Evolutionary conservation across 371 early-diverging fungal species (phyloP), one percentile per base, ranked within the genome.

Genomic region (Smittium mucronatum): DNA sequence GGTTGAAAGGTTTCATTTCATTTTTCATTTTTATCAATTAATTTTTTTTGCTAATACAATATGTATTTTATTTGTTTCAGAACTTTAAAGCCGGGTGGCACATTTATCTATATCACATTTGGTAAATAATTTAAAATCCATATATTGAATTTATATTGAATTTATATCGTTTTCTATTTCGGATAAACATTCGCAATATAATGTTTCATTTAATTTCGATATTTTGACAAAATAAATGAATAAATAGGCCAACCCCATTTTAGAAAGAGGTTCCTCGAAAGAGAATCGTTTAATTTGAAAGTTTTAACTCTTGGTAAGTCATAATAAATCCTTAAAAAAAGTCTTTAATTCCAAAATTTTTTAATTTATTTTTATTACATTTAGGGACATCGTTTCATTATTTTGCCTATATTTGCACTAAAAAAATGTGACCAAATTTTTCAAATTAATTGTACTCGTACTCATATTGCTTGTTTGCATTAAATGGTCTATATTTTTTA

Each of bases 91-190:
- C 78, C 83, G 5, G 87, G 85, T 2, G 94, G 93, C 47, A 75
- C 79, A 47, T 93, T 94, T 73, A 75, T 93, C 33, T 93, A 93
- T 72, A 89, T 93, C 67, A 93, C 94, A 0, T 93, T 91, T 81
- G 91, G 90, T 65, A 65, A 65, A 35, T 65, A 8, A 8, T 33
- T 33, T 35, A 65, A 21, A 21, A 30, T 65, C 17, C 25, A 31
- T 65, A 33, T 25, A 25, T 25, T 25, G n/a, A 34, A 33, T 61
- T 31, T 15, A 29, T 61, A 61, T 28, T 65, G n/a, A n/a, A n/a
- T n/a, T n/a, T n/a, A n/a, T n/a, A n/a, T n/a, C n/a, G n/a, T n/a
- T n/a, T n/a, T n/a, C n/a, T n/a, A n/a, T n/a, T n/a, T n/a, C n/a
- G n/a, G n/a, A n/a, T n/a, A n/a, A n/a, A n/a, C n/a, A n/a, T n/a